Percentiles rank a stretch among this genome's conserved stretches.
Evolutionary conservation across 2,329 filamentous ascomycete species (phyloP).

Genomic region (Sporothrix sp.): DNA sequence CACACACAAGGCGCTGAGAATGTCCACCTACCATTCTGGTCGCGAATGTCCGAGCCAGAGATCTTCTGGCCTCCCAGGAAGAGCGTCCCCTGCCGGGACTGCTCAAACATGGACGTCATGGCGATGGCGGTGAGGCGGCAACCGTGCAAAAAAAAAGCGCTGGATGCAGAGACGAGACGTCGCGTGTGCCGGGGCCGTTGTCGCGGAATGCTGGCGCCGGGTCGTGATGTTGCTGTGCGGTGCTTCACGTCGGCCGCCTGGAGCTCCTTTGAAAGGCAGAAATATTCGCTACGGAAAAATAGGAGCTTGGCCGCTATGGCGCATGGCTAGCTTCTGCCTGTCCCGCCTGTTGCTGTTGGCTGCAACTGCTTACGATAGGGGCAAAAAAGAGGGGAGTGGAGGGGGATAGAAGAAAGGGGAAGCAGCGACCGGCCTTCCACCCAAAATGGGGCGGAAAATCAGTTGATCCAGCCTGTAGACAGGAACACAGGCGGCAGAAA

Average conservation of each 20-base stretch:
- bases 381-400: slow-evolving; percentile 9
- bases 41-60: slow-evolving; percentile 88
- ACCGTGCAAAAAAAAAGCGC: no score
- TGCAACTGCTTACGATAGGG: slow-evolving; percentile 6
- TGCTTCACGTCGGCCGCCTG: not conserved
- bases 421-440: not conserved
- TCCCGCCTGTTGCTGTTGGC: not conserved
- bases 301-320: slow-evolving; percentile 3
- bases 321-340: not conserved
- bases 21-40: slow-evolving; percentile 96
- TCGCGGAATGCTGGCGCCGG: slow-evolving; percentile 1
- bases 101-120: slow-evolving; percentile 96
- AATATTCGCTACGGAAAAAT: slow-evolving; percentile 11
- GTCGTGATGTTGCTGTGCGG: not conserved
- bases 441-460: slow-evolving; percentile 14
- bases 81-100: slow-evolving; percentile 87
- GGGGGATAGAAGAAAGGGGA: slow-evolving; percentile 7
- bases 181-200: no score
- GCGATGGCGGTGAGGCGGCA: slow-evolving; percentile 11
- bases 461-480: slow-evolving; percentile 17
- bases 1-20: no score
- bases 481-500: not conserved
- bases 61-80: slow-evolving; percentile 98
- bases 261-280: slow-evolving; percentile 13
- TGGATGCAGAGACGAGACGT: no score